Evolutionary conservation across 768 basidiomycete species (phyloP), one percentile per base, ranked within the genome.

Genomic region (Paxillus involutus): DNA sequence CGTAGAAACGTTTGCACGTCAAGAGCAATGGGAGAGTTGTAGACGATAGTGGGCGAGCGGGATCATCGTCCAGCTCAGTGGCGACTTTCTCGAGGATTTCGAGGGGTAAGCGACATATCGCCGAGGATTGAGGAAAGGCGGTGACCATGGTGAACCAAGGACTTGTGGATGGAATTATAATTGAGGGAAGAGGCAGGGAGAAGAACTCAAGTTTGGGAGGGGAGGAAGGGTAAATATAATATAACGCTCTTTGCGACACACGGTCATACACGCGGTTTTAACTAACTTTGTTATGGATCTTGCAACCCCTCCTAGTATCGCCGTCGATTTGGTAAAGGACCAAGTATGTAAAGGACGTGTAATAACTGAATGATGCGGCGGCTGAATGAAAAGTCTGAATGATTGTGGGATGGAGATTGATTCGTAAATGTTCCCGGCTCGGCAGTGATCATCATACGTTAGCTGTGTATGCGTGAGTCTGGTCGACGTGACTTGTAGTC

Each of bases 21-120:
- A 68, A 68, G 44, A 81, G 77, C 46, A 90, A 72, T 0, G 84
- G 73, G 16, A 79, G 52, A 45, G 88, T 65, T 7, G 71, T 55
- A 1, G 65, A 26, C 26, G 26, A 35, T 0, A 86, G 85, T 0
- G 56, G 37, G 0, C 42, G 0, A 0, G 49, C 13, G 1, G 54
- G 41, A 26, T 58, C 58, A 1, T 58, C 50, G 49, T 46, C 29
- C 63, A 84, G 64, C 44, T 79, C 67, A 68, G 81, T 71, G 46
- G 74, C 79, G 70, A 89, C 78, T 57, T 73, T 60, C 55, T 81
- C 75, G 63, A 88, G 64, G 48, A 77, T 55, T 72, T 76, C 74
- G 75, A 73, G 48, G 46, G 74, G 71, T 67, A 87, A 56, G 37
- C 57, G 39, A 56, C 35, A 52, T 17, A 78, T 58, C 43, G 56